Percentiles rank a stretch among this genome's conserved stretches.
These are phyloP conservation scores for Agrocybe pediades DNA, from an alignment of 768 basidiomycete genomes.

Conservation along the genomic window DNA sequence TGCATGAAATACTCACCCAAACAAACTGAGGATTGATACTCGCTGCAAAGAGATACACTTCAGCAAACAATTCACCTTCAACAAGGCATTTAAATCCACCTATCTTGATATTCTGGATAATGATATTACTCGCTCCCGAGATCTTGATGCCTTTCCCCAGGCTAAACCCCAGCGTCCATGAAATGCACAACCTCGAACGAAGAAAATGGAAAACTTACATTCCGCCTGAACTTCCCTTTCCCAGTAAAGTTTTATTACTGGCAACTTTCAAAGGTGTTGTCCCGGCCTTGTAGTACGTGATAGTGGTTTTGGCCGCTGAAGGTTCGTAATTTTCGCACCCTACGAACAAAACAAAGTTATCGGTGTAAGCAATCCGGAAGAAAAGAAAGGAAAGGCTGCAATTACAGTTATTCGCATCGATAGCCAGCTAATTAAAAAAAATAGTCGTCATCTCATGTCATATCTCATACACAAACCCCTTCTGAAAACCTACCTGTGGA, in stretches of 20 bases:
- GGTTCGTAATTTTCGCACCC: constrained; percentile 23
- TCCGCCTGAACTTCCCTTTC: constrained; percentile 22
- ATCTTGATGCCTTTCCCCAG: constrained; percentile 20
- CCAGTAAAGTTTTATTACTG: constrained; percentile 27
- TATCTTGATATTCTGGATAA: constrained; percentile 25
- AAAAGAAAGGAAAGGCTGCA: not conserved
- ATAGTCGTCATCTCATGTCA: no score
- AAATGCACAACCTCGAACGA: not conserved
- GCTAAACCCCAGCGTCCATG: not conserved
- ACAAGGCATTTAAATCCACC: not conserved
- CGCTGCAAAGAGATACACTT: not conserved
- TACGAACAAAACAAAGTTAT: not conserved
- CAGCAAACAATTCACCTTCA: not conserved
- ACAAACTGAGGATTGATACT: constrained; percentile 24
- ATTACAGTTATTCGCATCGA: constrained; percentile 14
- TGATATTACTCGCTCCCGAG: constrained; percentile 22
- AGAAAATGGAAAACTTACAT: constrained; percentile 11
- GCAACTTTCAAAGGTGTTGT: constrained; percentile 20
- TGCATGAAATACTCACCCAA: constrained; percentile 14
- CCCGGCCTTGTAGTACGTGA: constrained; percentile 20
- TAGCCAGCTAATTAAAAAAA: constrained; percentile 5
- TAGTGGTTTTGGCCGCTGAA: constrained; percentile 16
- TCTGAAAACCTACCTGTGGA: constrained; percentile 17
- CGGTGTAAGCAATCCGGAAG: not conserved
- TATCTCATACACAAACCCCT: no score